These are phyloP conservation scores for Ceriops decandra DNA, from an alignment of 345 rosid species.

Conservation along the genomic window DNA sequence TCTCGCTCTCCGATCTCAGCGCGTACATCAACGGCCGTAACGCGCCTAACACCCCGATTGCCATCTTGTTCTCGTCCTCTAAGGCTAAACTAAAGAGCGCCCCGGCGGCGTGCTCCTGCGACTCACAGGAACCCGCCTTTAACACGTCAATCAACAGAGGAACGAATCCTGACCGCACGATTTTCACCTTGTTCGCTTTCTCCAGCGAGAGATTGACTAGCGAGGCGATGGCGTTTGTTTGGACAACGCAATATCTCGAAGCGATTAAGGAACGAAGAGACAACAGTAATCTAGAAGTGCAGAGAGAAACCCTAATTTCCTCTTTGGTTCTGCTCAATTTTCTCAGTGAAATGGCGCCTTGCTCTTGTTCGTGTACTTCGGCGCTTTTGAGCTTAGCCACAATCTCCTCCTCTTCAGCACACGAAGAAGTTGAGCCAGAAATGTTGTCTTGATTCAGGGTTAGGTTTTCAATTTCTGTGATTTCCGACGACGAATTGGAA, in stretches of 20 bases:
- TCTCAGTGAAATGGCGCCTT: conserved; percentile 19
- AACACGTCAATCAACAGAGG: conserved; percentile 28
- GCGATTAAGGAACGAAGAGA: conserved; percentile 14
- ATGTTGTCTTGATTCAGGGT: conserved; percentile 13
- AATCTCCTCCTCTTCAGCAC: conserved; percentile 23
- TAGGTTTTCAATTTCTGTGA: conserved; percentile 20
- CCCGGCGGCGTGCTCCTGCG: conserved; percentile 35
- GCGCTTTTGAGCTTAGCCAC: conserved; percentile 21
- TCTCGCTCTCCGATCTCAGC: conserved; percentile 28
- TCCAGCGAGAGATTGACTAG: conserved; percentile 29
- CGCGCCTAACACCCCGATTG: conserved; percentile 32
- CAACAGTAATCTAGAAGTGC: conserved; percentile 14
- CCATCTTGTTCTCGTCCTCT: conserved; percentile 36
- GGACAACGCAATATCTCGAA: conserved; percentile 19
- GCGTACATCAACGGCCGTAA: conserved; percentile 31
- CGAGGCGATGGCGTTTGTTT: conserved; percentile 27
- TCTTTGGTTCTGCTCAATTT: conserved; percentile 22
- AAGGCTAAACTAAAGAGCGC: conserved; percentile 28
- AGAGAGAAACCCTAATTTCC: conserved; percentile 18
- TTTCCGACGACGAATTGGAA: conserved; percentile 18
- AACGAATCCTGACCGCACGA: conserved; percentile 32
- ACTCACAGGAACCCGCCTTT: conserved; percentile 20
- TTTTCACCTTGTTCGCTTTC: conserved; percentile 25
- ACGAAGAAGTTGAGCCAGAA: not conserved
- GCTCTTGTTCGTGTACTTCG: conserved; percentile 26